Conservation (phyloP, 2,329 filamentous ascomycete genomes). For the Apiospora malaysiana region DNA sequence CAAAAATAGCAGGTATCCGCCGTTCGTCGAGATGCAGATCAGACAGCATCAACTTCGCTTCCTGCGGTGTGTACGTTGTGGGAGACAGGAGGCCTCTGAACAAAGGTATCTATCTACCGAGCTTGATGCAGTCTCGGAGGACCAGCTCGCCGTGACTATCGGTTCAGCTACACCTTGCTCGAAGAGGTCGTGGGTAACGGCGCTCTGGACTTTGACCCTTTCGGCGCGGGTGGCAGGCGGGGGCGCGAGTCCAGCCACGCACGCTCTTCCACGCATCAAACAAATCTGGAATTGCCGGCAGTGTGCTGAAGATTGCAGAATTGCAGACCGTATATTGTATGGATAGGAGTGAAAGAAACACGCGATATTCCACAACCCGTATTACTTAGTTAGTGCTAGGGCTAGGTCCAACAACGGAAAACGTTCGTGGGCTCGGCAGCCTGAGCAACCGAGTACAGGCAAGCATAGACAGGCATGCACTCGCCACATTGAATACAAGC, state of each 20-base stretch:
- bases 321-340: background rate
- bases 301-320: background rate
- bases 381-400: background rate
- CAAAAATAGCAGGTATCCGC: background rate
- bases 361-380: background rate
- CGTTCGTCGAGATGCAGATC: background rate
- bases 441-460: background rate
- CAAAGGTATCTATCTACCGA: background rate
- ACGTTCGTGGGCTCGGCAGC: background rate
- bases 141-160: background rate
- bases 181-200: background rate
- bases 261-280: background rate
- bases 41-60: background rate
- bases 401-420: background rate
- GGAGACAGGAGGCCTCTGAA: too few relatives aligned
- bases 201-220: background rate
- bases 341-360: background rate
- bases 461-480: conserved; percentile 2
- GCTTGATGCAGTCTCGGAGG: background rate
- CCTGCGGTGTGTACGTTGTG: background rate
- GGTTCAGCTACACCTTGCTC: background rate
- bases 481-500: conserved; percentile 11
- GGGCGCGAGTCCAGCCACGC: background rate
- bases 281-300: background rate
- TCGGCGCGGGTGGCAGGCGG: background rate